Percentiles rank a stretch among this genome's conserved stretches.
phyloP scores from a whole-genome alignment of 2,329 filamentous ascomycete species.

The Alternaria dauci region DNA sequence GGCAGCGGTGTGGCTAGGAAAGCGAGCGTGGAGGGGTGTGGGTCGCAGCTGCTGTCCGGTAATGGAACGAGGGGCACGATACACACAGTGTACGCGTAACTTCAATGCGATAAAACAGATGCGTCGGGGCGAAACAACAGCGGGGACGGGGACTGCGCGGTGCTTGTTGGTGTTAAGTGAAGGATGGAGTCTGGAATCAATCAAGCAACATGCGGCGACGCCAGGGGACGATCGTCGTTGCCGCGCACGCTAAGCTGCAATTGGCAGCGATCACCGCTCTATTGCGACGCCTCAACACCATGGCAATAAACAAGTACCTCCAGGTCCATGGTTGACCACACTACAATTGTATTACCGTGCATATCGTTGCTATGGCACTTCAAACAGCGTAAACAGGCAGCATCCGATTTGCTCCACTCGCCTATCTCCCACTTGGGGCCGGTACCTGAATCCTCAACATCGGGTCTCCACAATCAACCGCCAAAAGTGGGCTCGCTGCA shows the following conservation, averaged over 20 bases:
- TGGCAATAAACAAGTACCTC: neutral
- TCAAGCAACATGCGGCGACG: slow-evolving; percentile 31
- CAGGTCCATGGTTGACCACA: neutral
- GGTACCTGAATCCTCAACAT: slow-evolving; percentile 14
- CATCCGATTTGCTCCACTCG: neutral
- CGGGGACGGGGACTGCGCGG: slow-evolving; percentile 6
- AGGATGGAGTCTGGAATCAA: slow-evolving; percentile 20
- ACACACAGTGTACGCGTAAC: neutral
- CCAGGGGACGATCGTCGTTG: slow-evolving; percentile 38
- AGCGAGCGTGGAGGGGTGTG: neutral
- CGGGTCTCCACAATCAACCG: slow-evolving; percentile 20
- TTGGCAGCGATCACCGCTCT: slow-evolving; percentile 27
- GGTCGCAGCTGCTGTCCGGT: neutral
- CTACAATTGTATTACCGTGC: neutral
- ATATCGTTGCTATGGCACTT: neutral
- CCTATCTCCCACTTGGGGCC: neutral
- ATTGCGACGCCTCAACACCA: slow-evolving; percentile 16
- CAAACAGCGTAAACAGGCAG: neutral
- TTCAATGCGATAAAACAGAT: neutral
- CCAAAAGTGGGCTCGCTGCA: slow-evolving; percentile 11
- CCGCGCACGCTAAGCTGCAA: slow-evolving; percentile 31
- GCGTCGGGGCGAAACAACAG: slow-evolving; percentile 4
- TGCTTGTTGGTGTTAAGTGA: slow-evolving; percentile 12
- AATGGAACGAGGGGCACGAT: neutral
- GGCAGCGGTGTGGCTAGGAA: slow-evolving; percentile 1